phyloP scores from a whole-genome alignment of 2,329 filamentous ascomycete species.

The Ophiostoma ips region DNA sequence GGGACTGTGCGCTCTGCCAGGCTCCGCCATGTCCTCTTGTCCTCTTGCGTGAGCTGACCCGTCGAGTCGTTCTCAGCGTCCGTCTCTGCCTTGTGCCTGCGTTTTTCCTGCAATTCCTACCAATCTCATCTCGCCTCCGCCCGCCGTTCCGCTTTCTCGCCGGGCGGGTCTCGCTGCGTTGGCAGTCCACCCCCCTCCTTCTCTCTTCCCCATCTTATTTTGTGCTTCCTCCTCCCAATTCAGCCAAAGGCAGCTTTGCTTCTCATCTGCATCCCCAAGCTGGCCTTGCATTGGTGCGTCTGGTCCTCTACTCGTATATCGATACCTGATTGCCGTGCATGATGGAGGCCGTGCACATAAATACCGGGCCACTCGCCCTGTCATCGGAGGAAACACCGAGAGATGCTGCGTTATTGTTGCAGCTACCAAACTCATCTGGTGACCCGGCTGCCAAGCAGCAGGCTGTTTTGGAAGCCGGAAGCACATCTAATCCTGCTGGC shows the following conservation, averaged over 20 bases:
- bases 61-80: no score
- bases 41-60: constrained; percentile 5
- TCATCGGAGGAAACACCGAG: background rate
- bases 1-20: background rate
- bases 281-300: constrained; percentile 13
- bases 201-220: no score
- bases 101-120: background rate
- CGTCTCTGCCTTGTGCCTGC: background rate
- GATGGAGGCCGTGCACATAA: background rate
- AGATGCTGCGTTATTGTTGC: background rate
- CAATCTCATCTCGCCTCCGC: background rate
- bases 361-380: constrained; percentile 6
- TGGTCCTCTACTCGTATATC: background rate
- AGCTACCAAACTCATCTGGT: background rate
- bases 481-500: constrained; percentile 4
- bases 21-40: constrained; percentile 8
- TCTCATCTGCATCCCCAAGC: background rate
- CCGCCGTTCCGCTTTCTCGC: constrained; percentile 1
- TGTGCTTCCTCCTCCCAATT: background rate
- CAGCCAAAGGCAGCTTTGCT: background rate
- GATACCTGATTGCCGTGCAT: background rate
- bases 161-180: constrained; percentile 9
- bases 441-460: constrained; percentile 4
- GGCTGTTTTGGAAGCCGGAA: constrained; percentile 7
- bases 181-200: constrained; percentile 3